Conservation (phyloP, 1,139 yeast genomes). For the Magnusiomyces suaveolens region DNA sequence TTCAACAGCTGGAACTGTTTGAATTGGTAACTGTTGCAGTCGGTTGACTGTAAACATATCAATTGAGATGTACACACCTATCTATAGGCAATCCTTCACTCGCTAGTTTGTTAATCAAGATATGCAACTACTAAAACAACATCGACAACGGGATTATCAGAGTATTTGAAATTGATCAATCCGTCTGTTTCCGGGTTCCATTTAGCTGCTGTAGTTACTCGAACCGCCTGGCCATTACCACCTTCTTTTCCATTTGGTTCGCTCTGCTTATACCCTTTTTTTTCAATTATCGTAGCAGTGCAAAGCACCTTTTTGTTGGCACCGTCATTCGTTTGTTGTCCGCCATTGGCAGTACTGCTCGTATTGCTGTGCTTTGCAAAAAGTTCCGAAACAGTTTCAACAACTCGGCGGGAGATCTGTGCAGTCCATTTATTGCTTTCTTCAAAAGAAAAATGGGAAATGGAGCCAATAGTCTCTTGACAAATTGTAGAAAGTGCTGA, state of each 20-base stretch:
- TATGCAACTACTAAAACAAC: neutral
- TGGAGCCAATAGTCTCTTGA: neutral
- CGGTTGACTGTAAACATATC: no score
- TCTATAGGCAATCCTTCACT: no score
- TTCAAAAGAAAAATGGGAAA: neutral
- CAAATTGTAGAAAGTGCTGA: neutral
- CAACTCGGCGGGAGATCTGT: neutral
- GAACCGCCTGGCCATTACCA: neutral
- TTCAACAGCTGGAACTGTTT: no score
- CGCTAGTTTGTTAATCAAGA: neutral
- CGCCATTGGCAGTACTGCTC: no score
- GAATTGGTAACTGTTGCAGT: no score
- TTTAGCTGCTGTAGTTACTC: neutral
- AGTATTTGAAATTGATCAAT: neutral
- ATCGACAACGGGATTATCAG: neutral
- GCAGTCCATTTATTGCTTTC: neutral
- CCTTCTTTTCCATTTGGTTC: neutral
- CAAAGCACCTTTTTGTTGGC: neutral
- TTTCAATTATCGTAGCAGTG: neutral
- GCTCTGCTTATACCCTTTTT: neutral
- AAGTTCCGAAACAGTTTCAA: neutral
- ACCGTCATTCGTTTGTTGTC: neutral
- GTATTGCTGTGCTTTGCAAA: neutral
- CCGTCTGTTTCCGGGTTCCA: neutral
- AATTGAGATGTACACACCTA: no score